A percentile compares a stretch with the other conserved stretches of the same genome.
These are phyloP conservation scores for Stenogyne calaminthoides DNA, from an alignment of 305 asterid genomes.

Conservation along the genomic window DNA sequence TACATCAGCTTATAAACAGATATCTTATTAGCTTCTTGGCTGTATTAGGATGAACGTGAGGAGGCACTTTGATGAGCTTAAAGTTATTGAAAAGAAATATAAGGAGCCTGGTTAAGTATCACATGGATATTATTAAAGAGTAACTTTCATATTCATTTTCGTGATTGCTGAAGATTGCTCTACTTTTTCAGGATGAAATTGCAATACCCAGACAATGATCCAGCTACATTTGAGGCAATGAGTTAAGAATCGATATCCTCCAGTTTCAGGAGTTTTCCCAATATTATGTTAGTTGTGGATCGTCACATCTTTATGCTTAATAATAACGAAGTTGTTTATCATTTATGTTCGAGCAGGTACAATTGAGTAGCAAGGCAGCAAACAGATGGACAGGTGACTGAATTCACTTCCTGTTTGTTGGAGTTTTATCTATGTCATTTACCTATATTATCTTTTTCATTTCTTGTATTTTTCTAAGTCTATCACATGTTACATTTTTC, in stretches of 20 bases:
- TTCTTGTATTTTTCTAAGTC: background rate
- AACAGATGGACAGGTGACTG: slow-evolving; percentile 78
- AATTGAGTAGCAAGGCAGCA: slow-evolving; percentile 83
- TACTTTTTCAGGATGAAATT: slow-evolving; percentile 65
- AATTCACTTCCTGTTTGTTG: slow-evolving; percentile 12
- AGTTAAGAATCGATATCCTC: slow-evolving; percentile 48
- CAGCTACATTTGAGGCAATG: slow-evolving; percentile 88
- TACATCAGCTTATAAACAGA: background rate
- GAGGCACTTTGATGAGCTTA: slow-evolving; percentile 76
- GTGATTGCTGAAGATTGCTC: background rate
- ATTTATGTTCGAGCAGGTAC: slow-evolving; percentile 57
- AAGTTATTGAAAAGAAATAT: slow-evolving; percentile 68
- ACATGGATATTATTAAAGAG: slow-evolving; percentile 14
- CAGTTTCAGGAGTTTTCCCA: slow-evolving; percentile 17
- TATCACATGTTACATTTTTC: slow-evolving; percentile 11
- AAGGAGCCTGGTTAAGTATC: slow-evolving; percentile 65
- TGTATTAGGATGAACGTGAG: slow-evolving; percentile 74
- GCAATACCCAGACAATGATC: slow-evolving; percentile 83
- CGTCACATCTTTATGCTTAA: slow-evolving; percentile 1
- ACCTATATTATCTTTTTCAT: slow-evolving; percentile 1
- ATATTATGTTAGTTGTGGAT: background rate
- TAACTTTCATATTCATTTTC: background rate
- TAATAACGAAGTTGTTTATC: slow-evolving; percentile 10
- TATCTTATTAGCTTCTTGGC: slow-evolving; percentile 25
- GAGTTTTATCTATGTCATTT: background rate